Evolutionary conservation across 2,329 filamentous ascomycete genomes (phyloP).

Genomic region (Cladorrhinum sp.): DNA sequence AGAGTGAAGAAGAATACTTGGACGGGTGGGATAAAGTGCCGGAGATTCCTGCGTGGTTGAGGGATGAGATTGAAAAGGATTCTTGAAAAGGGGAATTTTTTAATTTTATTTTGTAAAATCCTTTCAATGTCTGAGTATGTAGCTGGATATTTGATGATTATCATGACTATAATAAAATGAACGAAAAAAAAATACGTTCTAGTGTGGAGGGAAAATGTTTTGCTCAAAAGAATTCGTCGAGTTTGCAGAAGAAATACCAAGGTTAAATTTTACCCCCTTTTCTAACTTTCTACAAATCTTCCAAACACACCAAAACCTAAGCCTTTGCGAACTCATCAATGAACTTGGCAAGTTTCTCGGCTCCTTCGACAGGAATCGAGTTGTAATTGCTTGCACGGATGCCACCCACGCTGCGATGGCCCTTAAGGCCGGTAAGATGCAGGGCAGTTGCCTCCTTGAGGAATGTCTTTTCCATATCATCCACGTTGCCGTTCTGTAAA

Average conservation of each 20-base stretch:
- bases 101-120: not conserved
- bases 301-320: conserved; percentile 17
- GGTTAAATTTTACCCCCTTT: not conserved
- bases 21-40: conserved; percentile 61
- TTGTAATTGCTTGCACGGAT: conserved; percentile 91
- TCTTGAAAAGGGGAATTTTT: not conserved
- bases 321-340: conserved; percentile 52
- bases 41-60: conserved; percentile 58
- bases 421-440: conserved; percentile 78
- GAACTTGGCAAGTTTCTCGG: conserved; percentile 65
- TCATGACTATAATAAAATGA: too few relatives aligned
- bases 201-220: not conserved
- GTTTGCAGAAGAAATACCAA: too few relatives aligned
- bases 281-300: not conserved
- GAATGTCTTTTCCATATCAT: conserved; percentile 75
- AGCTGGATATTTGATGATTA: not conserved
- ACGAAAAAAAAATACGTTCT: too few relatives aligned
- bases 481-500: conserved; percentile 50
- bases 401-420: conserved; percentile 81
- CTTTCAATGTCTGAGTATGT: not conserved
- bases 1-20: conserved; percentile 52
- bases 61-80: conserved; percentile 43
- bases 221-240: too few relatives aligned
- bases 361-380: conserved; percentile 66
- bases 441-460: conserved; percentile 66